Percentiles rank a stretch among this genome's conserved stretches.
phyloP scores from a whole-genome alignment of 1,284 basidiomycete species.

The Wallemia mellicola region DNA sequence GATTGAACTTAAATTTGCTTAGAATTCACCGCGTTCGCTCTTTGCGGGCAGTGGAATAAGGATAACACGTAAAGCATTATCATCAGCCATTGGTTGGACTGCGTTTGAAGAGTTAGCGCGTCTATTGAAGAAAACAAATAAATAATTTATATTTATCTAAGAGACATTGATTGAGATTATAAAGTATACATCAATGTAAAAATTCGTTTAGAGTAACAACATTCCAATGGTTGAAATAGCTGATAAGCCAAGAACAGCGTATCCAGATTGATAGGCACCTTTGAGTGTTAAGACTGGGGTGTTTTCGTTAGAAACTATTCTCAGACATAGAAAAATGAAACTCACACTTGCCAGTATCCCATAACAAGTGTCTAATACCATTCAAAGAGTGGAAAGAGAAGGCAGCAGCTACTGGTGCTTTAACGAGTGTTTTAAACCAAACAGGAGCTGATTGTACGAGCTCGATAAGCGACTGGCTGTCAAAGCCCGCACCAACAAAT shows the following conservation, averaged over 20 bases:
- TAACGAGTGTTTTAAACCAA: slow-evolving; percentile 39
- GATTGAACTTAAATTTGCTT: no score
- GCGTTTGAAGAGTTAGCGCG: slow-evolving; percentile 44
- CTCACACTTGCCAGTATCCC: slow-evolving; percentile 76
- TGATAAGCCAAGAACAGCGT: slow-evolving; percentile 54
- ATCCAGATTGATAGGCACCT: slow-evolving; percentile 45
- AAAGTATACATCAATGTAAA: not conserved
- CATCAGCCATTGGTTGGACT: slow-evolving; percentile 70
- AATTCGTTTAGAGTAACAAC: slow-evolving; percentile 20
- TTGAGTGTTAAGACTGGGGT: slow-evolving; percentile 45
- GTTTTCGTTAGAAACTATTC: not conserved
- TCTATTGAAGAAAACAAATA: slow-evolving; percentile 4
- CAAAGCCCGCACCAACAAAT: slow-evolving; percentile 28
- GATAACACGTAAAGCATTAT: slow-evolving; percentile 59
- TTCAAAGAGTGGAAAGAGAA: slow-evolving; percentile 77
- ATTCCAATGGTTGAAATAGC: slow-evolving; percentile 38
- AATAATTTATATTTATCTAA: not conserved
- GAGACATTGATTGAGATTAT: not conserved
- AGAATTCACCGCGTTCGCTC: slow-evolving; percentile 30
- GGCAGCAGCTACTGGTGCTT: slow-evolving; percentile 44
- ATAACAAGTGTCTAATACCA: slow-evolving; percentile 64
- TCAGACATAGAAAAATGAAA: slow-evolving; percentile 10
- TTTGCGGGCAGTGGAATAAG: slow-evolving; percentile 60
- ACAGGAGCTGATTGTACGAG: slow-evolving; percentile 33
- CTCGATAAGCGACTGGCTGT: slow-evolving; percentile 46